Percentiles rank a stretch among this genome's conserved stretches.
phyloP scores from a whole-genome alignment of 768 basidiomycete species.

The Naganishia friedmannii region DNA sequence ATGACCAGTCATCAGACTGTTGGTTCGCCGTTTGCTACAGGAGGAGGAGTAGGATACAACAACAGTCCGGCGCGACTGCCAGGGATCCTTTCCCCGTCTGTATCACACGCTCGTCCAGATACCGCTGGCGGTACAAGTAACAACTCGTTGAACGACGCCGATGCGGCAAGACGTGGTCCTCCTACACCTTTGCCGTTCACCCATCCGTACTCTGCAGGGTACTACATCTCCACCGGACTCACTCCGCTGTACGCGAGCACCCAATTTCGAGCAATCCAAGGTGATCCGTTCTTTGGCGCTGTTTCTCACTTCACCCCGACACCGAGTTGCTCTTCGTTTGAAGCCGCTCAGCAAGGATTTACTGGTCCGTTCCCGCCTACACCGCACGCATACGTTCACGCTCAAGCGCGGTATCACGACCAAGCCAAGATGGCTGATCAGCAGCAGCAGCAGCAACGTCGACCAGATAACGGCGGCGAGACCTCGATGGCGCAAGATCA shows the following conservation, averaged over 20 bases:
- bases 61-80: not conserved
- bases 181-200: slow-evolving; percentile 22
- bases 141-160: not conserved
- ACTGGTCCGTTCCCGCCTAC: not conserved
- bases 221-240: slow-evolving; percentile 24
- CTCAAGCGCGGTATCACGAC: not conserved
- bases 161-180: slow-evolving; percentile 9
- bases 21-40: not conserved
- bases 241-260: slow-evolving; percentile 11
- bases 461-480: not conserved
- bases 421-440: not conserved
- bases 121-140: not conserved
- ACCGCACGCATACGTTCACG: not conserved
- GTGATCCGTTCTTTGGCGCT: slow-evolving; percentile 24
- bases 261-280: slow-evolving; percentile 10
- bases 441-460: not conserved
- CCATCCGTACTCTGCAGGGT: slow-evolving; percentile 20
- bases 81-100: not conserved
- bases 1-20: not conserved
- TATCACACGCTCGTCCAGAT: not conserved
- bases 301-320: slow-evolving; percentile 12
- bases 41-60: not conserved
- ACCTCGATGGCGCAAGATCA: not conserved
- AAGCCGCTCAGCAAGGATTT: slow-evolving; percentile 6
- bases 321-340: slow-evolving; percentile 8